A percentile compares a stretch with the other conserved stretches of the same genome.
Conservation (phyloP, 1,284 basidiomycete species). For the Cutaneotrichosporon cavernicola region DNA sequence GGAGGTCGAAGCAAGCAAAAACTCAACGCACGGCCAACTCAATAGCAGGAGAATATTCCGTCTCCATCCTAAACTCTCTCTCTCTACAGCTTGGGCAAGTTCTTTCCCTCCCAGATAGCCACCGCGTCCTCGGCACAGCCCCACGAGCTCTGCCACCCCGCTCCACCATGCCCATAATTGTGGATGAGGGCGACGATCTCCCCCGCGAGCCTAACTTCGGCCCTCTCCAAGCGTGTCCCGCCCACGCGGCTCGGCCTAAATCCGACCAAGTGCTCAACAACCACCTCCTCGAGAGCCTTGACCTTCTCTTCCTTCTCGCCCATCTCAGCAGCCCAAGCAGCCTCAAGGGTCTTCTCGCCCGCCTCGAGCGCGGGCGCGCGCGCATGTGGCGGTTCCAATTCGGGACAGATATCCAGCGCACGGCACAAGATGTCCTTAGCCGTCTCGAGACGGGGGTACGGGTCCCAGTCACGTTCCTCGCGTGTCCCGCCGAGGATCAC, state of each 20-base stretch:
- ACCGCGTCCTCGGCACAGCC: constrained; percentile 48
- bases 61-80: not conserved
- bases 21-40: too few species aligned
- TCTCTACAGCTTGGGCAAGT: constrained; percentile 11
- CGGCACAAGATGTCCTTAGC: constrained; percentile 39
- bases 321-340: constrained; percentile 4
- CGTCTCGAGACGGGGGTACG: constrained; percentile 38
- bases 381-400: constrained; percentile 27
- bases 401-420: constrained; percentile 44
- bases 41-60: too few species aligned
- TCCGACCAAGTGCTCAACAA: constrained; percentile 37
- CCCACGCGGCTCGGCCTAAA: constrained; percentile 42
- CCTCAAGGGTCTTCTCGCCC: constrained; percentile 1
- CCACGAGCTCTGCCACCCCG: constrained; percentile 53
- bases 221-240: constrained; percentile 39
- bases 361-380: constrained; percentile 4
- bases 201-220: not conserved
- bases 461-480: constrained; percentile 46
- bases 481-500: constrained; percentile 52
- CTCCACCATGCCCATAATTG: constrained; percentile 53
- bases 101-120: constrained; percentile 40
- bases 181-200: constrained; percentile 32
- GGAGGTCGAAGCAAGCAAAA: too few species aligned
- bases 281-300: constrained; percentile 25
- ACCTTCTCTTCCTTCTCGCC: not conserved